Evolutionary conservation across 2,329 filamentous ascomycete genomes (phyloP).

Genomic region (Apiospora sp.): DNA sequence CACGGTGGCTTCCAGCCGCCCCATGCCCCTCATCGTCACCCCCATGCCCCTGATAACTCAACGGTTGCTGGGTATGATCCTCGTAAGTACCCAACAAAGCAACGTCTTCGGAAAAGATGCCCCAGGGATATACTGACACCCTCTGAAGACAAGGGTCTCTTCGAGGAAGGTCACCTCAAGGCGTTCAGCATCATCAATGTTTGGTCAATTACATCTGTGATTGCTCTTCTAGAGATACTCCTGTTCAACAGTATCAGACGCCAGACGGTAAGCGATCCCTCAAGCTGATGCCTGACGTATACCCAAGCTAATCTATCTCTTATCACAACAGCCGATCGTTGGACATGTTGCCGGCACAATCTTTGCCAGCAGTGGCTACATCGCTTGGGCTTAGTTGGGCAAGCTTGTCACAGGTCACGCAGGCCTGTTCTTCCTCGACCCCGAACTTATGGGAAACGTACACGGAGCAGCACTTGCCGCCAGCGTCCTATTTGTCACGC

Average conservation of each 20-base stretch:
- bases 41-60: conserved; percentile 29
- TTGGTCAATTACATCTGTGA: conserved; percentile 51
- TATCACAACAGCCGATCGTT: conserved; percentile 49
- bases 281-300: background rate
- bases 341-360: conserved; percentile 53
- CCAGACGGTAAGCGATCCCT: conserved; percentile 49
- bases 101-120: background rate
- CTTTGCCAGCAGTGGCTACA: conserved; percentile 52
- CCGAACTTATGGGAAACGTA: conserved; percentile 49
- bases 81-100: background rate
- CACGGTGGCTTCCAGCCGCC: conserved; percentile 44
- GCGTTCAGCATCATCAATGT: conserved; percentile 56
- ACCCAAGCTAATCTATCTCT: conserved; percentile 11
- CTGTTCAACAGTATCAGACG: conserved; percentile 63
- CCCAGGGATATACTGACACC: conserved; percentile 24
- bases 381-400: conserved; percentile 59
- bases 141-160: conserved; percentile 53
- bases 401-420: conserved; percentile 53
- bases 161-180: conserved; percentile 57
- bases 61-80: conserved; percentile 24
- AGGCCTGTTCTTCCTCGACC: conserved; percentile 61
- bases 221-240: conserved; percentile 55
- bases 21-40: conserved; percentile 34
- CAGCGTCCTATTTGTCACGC: conserved; percentile 52
- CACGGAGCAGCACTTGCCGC: conserved; percentile 54